Evolutionary conservation across 2,329 filamentous ascomycete genomes (phyloP), one percentile per base, ranked within the genome.

Genomic region (Colletotrichum agaves): DNA sequence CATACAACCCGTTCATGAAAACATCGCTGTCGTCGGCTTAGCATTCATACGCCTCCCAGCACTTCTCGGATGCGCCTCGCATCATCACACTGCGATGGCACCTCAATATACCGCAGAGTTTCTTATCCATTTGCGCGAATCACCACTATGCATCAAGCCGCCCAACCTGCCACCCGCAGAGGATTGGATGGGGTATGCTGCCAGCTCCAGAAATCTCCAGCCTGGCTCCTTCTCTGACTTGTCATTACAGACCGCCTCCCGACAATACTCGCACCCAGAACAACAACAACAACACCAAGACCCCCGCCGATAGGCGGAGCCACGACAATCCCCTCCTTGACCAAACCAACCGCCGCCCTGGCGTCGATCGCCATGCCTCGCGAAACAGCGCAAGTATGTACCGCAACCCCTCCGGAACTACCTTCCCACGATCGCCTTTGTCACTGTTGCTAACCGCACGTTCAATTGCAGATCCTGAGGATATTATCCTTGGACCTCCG

Each of bases 151-250:
- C 75, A 83, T 87, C 73, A 97, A 93, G 80, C 95, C 95, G 52
- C 83, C 90, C 71, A 87, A 86, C 71, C 86, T 98, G 50, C 94
- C 94, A 71, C 91, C 93, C 27, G 87, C 91, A 71, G 93, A 97
- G 82, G 93, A 97, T 84, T 98, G 94, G 94, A 97, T 98, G 93
- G 94, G 95, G 92, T 97, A 84, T 77, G 88, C 80, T 55, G 21
- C 46, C 27, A 56, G 37, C 21, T 19, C 23, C 23, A 19, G 19
- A 37, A 23, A 31, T 21, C 35, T 15, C 10, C 43, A 11, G 57
- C 65, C 55, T 70, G 33, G 63, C 56, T 62, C 41, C 33, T 55
- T 35, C 50, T 64, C 57, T 61, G 56, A 68, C 49, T 37, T 37
- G 5, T 47, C n/a, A 15, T 37, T 15, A 33, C 15, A 87, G 83